Percentiles rank a stretch among this genome's conserved stretches.
Conservation (phyloP, 2,329 filamentous ascomycete genomes). For the Pestalotiopsis sp. region DNA sequence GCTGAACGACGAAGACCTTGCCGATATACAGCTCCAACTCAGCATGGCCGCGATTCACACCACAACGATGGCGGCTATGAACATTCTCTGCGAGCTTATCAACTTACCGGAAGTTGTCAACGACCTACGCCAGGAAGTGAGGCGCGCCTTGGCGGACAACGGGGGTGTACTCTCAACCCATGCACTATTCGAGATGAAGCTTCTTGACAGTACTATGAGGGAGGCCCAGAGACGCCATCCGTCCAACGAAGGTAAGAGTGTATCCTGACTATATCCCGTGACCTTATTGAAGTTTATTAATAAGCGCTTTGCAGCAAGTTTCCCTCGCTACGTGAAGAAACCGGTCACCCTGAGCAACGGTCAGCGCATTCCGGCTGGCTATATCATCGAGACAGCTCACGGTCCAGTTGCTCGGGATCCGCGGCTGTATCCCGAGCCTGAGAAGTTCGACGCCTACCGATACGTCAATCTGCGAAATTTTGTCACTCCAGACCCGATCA, state of each 20-base stretch:
- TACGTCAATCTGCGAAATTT: slow-evolving; percentile 33
- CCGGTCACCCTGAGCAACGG: slow-evolving; percentile 25
- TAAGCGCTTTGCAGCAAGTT: slow-evolving; percentile 30
- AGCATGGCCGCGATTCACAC: slow-evolving; percentile 53
- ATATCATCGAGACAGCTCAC: slow-evolving; percentile 39
- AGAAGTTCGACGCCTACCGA: slow-evolving; percentile 36
- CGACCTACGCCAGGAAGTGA: slow-evolving; percentile 53
- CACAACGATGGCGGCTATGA: slow-evolving; percentile 37
- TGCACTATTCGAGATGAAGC: slow-evolving; percentile 39
- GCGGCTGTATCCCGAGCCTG: slow-evolving; percentile 31
- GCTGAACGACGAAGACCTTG: slow-evolving; percentile 32
- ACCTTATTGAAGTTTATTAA: not conserved
- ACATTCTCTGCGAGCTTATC: slow-evolving; percentile 37
- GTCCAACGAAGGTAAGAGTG: slow-evolving; percentile 18
- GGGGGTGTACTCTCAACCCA: slow-evolving; percentile 31
- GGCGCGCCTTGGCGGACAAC: slow-evolving; percentile 33
- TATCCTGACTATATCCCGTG: not conserved
- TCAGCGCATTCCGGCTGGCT: slow-evolving; percentile 37
- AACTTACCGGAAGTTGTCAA: slow-evolving; percentile 44
- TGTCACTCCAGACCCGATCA: slow-evolving; percentile 22
- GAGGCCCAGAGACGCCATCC: slow-evolving; percentile 33
- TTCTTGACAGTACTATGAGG: slow-evolving; percentile 37
- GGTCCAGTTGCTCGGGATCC: slow-evolving; percentile 34
- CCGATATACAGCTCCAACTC: slow-evolving; percentile 41
- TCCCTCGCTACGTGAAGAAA: slow-evolving; percentile 41